A percentile compares a stretch with the other conserved stretches of the same genome.
Evolutionary conservation across 805 yeast species (phyloP).

Genomic region (Metschnikowia bowlesiae): DNA sequence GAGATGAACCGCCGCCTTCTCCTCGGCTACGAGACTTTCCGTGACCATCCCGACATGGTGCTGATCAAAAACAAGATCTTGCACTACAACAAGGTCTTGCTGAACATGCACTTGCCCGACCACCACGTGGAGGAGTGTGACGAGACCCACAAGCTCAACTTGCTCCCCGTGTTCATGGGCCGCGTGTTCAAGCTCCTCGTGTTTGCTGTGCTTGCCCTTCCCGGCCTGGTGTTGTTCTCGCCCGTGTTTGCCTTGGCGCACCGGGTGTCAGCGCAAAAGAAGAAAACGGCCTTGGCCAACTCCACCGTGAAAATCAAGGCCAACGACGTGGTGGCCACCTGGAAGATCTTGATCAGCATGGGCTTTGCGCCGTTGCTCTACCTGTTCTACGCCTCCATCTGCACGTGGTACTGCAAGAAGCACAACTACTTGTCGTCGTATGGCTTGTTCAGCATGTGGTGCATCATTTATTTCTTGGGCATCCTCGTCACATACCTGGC

Average conservation of each 20-base stretch:
- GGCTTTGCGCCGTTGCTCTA: constrained; percentile 86
- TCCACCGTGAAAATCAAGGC: constrained; percentile 91
- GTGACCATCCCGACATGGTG: constrained; percentile 64
- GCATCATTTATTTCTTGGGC: constrained; percentile 54
- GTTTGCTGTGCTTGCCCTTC: constrained; percentile 64
- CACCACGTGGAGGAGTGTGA: constrained; percentile 56
- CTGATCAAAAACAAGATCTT: constrained; percentile 59
- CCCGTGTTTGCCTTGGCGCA: constrained; percentile 85
- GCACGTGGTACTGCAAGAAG: constrained; percentile 31
- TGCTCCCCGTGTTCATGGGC: constrained; percentile 48
- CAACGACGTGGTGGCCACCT: constrained; percentile 91
- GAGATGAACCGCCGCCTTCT: constrained; percentile 89
- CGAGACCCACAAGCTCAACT: constrained; percentile 46
- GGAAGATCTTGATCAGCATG: constrained; percentile 90
- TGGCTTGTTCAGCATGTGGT: constrained; percentile 36
- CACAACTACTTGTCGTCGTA: constrained; percentile 12
- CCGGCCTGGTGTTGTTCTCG: constrained; percentile 82
- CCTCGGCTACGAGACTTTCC: constrained; percentile 70
- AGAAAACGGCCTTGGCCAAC: constrained; percentile 71
- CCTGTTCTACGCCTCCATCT: constrained; percentile 68
- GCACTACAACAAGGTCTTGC: constrained; percentile 59
- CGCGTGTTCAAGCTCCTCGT: constrained; percentile 55
- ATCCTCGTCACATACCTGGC: constrained; percentile 85
- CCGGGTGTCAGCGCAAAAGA: constrained; percentile 66
- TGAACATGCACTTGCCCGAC: constrained; percentile 49